A percentile compares a stretch with the other conserved stretches of the same genome.
phyloP scores from a whole-genome alignment of 2,329 filamentous ascomycete species.

The Zasmidium angulare region DNA sequence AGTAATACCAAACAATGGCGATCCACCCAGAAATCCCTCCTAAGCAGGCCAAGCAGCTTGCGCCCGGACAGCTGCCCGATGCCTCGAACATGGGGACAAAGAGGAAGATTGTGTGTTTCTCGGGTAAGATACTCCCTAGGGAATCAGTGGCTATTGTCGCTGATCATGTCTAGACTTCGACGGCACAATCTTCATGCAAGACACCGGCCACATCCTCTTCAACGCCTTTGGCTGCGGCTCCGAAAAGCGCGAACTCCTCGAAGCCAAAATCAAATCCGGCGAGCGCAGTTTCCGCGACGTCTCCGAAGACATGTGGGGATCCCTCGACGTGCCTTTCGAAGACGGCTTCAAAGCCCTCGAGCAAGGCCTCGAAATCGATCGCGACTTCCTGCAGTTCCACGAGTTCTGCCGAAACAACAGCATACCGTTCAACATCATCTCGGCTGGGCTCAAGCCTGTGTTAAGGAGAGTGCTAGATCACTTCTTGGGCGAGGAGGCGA shows the following conservation, averaged over 20 bases:
- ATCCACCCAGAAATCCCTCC: conserved; percentile 25
- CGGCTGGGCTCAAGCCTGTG: conserved; percentile 65
- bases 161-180: conserved; percentile 60
- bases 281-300: conserved; percentile 67
- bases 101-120: conserved; percentile 60
- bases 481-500: conserved; percentile 62
- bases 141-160: too few species aligned
- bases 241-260: conserved; percentile 56
- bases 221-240: conserved; percentile 64
- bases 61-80: conserved; percentile 9
- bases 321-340: conserved; percentile 65
- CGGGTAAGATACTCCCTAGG: conserved; percentile 44
- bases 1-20: not conserved
- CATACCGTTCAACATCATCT: conserved; percentile 70
- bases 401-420: conserved; percentile 61
- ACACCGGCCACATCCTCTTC: conserved; percentile 68
- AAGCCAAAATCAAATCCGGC: conserved; percentile 64
- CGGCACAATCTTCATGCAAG: conserved; percentile 65
- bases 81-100: conserved; percentile 41
- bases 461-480: conserved; percentile 61
- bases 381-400: conserved; percentile 64
- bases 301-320: conserved; percentile 72
- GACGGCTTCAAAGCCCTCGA: conserved; percentile 67
- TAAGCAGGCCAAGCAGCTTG: conserved; percentile 24
- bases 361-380: conserved; percentile 61